Evolutionary conservation across 2,329 filamentous ascomycete genomes (phyloP).

Genomic region (Fusarium denticulatum): DNA sequence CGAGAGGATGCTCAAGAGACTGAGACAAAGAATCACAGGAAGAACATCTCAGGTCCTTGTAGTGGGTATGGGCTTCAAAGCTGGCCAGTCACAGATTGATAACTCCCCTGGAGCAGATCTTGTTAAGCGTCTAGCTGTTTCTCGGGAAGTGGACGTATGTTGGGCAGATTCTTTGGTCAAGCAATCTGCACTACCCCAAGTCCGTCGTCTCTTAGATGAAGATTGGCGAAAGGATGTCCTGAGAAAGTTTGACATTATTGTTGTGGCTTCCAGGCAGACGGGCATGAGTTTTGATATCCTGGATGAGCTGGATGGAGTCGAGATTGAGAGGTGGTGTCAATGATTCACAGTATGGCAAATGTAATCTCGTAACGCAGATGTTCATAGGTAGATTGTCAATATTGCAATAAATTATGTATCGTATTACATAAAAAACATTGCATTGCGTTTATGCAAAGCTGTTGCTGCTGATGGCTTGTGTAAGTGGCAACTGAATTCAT

Average conservation of each 20-base stretch:
- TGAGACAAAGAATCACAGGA: slow-evolving; percentile 11
- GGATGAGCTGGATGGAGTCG: slow-evolving; percentile 47
- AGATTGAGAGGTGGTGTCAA: slow-evolving; percentile 52
- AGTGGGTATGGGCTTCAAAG: slow-evolving; percentile 60
- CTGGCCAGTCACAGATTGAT: slow-evolving; percentile 55
- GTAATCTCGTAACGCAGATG: background rate
- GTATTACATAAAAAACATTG: background rate
- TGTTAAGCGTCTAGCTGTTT: slow-evolving; percentile 47
- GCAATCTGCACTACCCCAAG: slow-evolving; percentile 51
- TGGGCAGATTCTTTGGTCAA: slow-evolving; percentile 56
- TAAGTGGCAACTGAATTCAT: slow-evolving; percentile 20
- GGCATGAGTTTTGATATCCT: slow-evolving; percentile 52
- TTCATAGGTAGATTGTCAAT: background rate
- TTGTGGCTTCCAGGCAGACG: slow-evolving; percentile 53
- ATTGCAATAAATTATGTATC: no score
- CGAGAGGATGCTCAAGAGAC: slow-evolving; percentile 44
- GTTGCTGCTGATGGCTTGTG: background rate
- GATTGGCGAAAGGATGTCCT: slow-evolving; percentile 51
- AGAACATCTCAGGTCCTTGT: slow-evolving; percentile 50
- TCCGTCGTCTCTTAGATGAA: slow-evolving; percentile 48
- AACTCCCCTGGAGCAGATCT: slow-evolving; percentile 58
- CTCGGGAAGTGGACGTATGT: slow-evolving; percentile 49
- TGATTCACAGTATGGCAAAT: background rate
- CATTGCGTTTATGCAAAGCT: background rate
- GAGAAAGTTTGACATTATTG: slow-evolving; percentile 52